Conservation (phyloP, 805 yeast genomes). For the Yamadazyma philogaea region DNA sequence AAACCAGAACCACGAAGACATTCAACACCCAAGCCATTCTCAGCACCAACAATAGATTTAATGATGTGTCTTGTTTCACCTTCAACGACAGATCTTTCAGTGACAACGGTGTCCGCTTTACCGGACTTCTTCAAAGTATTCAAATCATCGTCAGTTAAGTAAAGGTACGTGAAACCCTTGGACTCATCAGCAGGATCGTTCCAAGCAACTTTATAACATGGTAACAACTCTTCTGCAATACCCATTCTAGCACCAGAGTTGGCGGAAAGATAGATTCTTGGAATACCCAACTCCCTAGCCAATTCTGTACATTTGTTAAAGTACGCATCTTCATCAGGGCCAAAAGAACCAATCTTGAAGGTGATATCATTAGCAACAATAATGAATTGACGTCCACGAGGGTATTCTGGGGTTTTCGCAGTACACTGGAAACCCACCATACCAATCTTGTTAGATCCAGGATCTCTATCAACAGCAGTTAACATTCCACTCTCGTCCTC, state of each 20-base stretch:
- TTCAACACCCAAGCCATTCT: conserved; percentile 97
- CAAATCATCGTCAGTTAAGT: conserved; percentile 68
- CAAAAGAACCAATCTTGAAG: conserved; percentile 97
- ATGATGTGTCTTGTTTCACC: conserved; percentile 84
- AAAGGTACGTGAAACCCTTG: conserved; percentile 88
- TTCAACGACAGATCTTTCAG: conserved; percentile 76
- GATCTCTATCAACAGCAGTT: conserved; percentile 89
- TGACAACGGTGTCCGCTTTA: conserved; percentile 58
- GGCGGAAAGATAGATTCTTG: conserved; percentile 93
- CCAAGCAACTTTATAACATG: conserved; percentile 91
- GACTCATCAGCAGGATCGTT: conserved; percentile 68
- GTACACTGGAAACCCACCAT: conserved; percentile 95
- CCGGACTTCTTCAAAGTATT: conserved; percentile 55
- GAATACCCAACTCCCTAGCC: conserved; percentile 88
- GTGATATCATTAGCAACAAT: conserved; percentile 97
- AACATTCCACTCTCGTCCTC: conserved; percentile 74
- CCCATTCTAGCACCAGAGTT: conserved; percentile 99
- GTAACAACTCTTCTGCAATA: conserved; percentile 92
- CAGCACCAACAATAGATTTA: conserved; percentile 84
- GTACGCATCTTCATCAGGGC: conserved; percentile 91
- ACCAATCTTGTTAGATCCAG: conserved; percentile 94
- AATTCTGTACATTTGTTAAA: conserved; percentile 90
- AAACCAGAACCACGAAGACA: conserved; percentile 97
- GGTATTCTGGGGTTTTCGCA: conserved; percentile 95
- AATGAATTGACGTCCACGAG: conserved; percentile 90